Base-by-base conservation (phyloP, 441 rosid species). In the Populus hybrid region DNA sequence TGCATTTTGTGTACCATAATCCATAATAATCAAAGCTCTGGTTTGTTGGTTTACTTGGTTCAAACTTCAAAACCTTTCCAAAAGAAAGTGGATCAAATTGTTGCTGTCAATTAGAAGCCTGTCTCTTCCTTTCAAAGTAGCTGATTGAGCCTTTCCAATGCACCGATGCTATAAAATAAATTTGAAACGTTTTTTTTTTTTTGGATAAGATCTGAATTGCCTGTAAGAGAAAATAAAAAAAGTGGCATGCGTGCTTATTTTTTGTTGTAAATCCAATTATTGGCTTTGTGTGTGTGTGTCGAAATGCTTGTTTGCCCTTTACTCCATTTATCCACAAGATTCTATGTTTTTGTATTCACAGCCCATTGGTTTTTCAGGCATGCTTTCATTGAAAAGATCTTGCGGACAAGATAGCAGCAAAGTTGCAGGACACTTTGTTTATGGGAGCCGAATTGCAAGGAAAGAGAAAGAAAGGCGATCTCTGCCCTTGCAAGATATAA, bases 371-470 rank as follows among this genome's bases (percentile, higher is more conserved):
- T 63, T 82, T 84, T 81, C 83, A 94, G 98, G 98, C 82, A 92
- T 87, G 86, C 93, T 92, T 72, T 82, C 99, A 30, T 81, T 94
- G 86, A 92, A 86, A 86, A 85, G 97, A 93, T 83, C 97, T 96
- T 69, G 93, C 97, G 8, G 90, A 89, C 77, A 78, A 78, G 77
- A 82, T 94, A 81, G 86, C 91, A 59, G 72, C 81, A 65, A 90
- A 94, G 81, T 84, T 96, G 82, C 90, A 87, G 82, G 88, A 85
- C 61, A 71, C 77, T 81, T 86, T 86, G 69, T 89, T 83, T 83
- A 87, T 83, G 71, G 99, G 97, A 69, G 91, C 91, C 21, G 89
- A 90, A 82, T 76, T 89, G 86, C 85, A 85, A 73, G 99, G 94
- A 82, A 57, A 57, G 1, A 87, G 73, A 76, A 91, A 83, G 86